phyloP scores from a whole-genome alignment of 148 eudicot species.

The Cornus florida region DNA sequence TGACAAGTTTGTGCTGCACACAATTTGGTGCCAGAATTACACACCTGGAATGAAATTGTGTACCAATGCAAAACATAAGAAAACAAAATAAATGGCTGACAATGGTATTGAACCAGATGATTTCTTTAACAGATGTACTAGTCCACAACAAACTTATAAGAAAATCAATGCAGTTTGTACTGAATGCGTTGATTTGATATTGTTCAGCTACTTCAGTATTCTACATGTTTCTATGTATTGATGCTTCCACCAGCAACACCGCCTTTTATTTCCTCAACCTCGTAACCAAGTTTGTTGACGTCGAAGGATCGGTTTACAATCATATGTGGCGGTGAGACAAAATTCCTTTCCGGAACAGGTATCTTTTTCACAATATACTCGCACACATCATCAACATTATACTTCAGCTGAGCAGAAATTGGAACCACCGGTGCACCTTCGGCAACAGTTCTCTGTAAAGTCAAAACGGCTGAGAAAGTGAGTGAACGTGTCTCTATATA shows the following conservation, averaged over 20 bases:
- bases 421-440: conserved; percentile 95
- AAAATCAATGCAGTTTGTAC: not conserved
- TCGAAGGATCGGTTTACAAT: conserved; percentile 95
- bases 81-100: conserved; percentile 4
- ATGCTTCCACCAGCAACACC: conserved; percentile 99
- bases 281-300: conserved; percentile 93
- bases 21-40: too few species aligned
- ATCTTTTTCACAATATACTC: conserved; percentile 89
- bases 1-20: too few species aligned
- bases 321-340: conserved; percentile 89
- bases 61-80: too few species aligned
- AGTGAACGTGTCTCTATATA: too few species aligned
- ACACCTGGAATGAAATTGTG: too few species aligned
- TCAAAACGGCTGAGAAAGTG: not conserved
- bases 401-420: conserved; percentile 92
- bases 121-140: conserved; percentile 26
- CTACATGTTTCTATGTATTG: not conserved
- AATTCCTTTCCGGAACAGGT: conserved; percentile 89
- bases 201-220: conserved; percentile 5
- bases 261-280: conserved; percentile 90
- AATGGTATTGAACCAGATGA: too few species aligned
- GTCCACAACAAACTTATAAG: conserved; percentile 2
- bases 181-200: conserved; percentile 4
- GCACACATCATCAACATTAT: conserved; percentile 88
- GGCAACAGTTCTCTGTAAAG: conserved; percentile 82